These are phyloP conservation scores for Venturiaceae sp. DNA, from an alignment of 2,329 filamentous ascomycete genomes.

Conservation along the genomic window DNA sequence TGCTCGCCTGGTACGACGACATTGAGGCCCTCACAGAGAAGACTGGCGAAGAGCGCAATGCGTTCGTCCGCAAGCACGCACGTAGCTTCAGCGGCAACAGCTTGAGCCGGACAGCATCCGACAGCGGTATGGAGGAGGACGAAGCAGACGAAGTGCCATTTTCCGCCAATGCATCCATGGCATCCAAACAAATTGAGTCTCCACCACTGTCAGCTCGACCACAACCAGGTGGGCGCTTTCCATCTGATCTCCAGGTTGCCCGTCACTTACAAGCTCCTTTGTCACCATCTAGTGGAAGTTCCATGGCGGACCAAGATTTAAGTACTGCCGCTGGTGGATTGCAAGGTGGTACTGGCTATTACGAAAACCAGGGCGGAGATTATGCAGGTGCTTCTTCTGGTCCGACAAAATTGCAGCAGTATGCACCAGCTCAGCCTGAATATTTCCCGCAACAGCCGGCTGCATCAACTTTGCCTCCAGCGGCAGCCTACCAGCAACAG, in stretches of 20 bases:
- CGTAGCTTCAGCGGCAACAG: constrained; percentile 63
- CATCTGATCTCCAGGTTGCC: constrained; percentile 59
- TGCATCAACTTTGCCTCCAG: neutral
- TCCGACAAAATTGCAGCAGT: neutral
- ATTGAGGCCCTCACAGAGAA: constrained; percentile 85
- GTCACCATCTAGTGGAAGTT: constrained; percentile 75
- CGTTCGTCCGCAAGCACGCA: constrained; percentile 75
- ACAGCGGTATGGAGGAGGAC: constrained; percentile 65
- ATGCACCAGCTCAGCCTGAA: neutral
- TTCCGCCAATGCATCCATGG: constrained; percentile 43
- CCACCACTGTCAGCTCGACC: constrained; percentile 47
- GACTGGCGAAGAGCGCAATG: constrained; percentile 76
- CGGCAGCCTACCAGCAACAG: neutral
- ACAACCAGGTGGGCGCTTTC: constrained; percentile 91
- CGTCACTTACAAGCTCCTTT: constrained; percentile 72
- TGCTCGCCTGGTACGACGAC: constrained; percentile 95
- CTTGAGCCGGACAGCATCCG: constrained; percentile 45
- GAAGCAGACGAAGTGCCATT: constrained; percentile 58
- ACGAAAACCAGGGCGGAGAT: neutral
- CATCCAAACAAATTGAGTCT: constrained; percentile 17
- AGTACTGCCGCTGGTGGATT: constrained; percentile 49
- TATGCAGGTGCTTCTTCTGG: neutral
- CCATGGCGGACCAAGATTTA: constrained; percentile 47
- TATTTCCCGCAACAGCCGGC: neutral
- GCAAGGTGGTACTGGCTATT: constrained; percentile 19